phyloP scores from a whole-genome alignment of 1,284 basidiomycete species.

The Ganoderma lingzhi region DNA sequence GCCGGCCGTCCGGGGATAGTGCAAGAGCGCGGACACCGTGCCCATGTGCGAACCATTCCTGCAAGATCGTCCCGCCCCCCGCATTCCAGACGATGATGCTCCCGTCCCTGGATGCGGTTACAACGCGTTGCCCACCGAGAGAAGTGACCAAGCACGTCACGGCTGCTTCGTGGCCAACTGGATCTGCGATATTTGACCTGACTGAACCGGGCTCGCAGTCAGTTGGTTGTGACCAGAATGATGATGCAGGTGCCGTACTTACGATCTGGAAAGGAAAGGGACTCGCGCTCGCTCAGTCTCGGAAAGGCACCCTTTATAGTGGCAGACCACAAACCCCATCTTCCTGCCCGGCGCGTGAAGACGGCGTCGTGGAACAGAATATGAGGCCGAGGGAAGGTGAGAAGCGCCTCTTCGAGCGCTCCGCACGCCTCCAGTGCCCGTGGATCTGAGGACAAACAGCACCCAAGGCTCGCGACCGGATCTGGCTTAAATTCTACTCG shows the following conservation, averaged over 20 bases:
- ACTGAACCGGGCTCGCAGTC: not conserved
- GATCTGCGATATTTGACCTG: not conserved
- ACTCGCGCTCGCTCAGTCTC: not conserved
- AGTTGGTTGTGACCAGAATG: not conserved
- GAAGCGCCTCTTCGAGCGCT: not conserved
- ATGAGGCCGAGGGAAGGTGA: not conserved
- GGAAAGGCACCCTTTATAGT: not conserved
- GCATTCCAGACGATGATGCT: not conserved
- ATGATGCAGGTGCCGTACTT: not conserved
- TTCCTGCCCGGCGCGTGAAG: not conserved
- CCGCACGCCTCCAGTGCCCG: not conserved
- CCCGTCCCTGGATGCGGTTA: not conserved
- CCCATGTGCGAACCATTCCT: not conserved
- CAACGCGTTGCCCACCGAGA: not conserved
- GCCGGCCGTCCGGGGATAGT: not conserved
- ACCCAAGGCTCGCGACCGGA: not conserved
- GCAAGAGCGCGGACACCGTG: not conserved
- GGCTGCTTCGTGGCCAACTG: not conserved
- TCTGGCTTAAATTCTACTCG: not conserved
- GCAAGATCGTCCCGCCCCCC: not conserved
- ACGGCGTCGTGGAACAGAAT: not conserved
- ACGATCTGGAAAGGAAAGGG: not conserved
- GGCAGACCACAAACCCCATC: not conserved
- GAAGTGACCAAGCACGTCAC: not conserved
- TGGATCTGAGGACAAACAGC: not conserved